Evolutionary conservation across 768 basidiomycete species (phyloP), one percentile per base, ranked within the genome.

Genomic region (Gloeopeniophorella convolvens): DNA sequence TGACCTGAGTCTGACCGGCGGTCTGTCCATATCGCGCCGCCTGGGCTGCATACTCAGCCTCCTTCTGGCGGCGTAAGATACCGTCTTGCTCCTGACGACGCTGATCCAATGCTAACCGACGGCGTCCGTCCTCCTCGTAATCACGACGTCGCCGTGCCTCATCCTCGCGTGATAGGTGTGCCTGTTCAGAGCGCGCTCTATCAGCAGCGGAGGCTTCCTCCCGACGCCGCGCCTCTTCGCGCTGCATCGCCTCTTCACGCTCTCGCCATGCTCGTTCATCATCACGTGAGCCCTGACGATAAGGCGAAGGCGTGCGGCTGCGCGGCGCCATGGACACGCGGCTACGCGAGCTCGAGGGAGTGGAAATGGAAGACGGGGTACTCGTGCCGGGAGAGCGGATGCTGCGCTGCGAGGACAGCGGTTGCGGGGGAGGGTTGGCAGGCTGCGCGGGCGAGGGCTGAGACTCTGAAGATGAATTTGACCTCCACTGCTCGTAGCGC

Each of bases 401-500:
- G 27, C 35, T 16, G 28, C 26, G 42, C 9, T 21, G 39, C 4
- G 32, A 3, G 39, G 42, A 31, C 15, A 35, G 27, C 12, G 26
- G 39, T 34, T 42, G 42, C 20, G 13, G 34, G 10, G 12, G 16
- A n/a, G 33, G 20, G 33, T 28, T 28, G 39, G 47, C 18, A 27
- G 18, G 10, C 5, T 9, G 28, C 3, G 18, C 28, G 5, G 2
- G 27, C 10, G 12, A 16, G 6, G 46, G 42, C 24, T 56, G 59
- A 1, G 45, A 48, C 16, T 59, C 60, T 21, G 51, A 44, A 12
- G 51, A 32, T 9, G 55, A 50, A 26, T 57, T 47, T 35, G 66
- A 65, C 10, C 66, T 61, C 83, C 83, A 88, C 42, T 72, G 68
- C 43, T 85, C 82, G 56, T 79, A 80, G 13, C 81, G 75, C 35